These are phyloP conservation scores for Elaeis oleifera DNA, from an alignment of 202 grass and related monocot species.

Conservation along the genomic window DNA sequence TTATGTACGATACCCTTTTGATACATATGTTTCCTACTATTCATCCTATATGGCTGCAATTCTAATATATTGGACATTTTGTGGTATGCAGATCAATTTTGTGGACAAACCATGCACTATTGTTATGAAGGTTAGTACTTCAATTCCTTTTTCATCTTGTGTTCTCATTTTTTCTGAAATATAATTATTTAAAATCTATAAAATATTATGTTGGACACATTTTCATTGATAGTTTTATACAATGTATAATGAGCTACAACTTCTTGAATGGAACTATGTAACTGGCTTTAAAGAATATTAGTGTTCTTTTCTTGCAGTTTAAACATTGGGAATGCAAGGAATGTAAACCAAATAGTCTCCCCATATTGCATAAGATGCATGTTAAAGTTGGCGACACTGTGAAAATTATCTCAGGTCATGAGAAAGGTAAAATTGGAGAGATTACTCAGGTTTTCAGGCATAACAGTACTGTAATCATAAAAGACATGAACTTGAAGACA, in stretches of 20 bases:
- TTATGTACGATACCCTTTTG: too few species aligned
- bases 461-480: slow-evolving; percentile 84
- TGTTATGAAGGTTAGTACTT: slow-evolving; percentile 42
- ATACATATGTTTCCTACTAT: neutral
- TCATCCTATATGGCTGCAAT: slow-evolving; percentile 2
- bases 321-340: slow-evolving; percentile 87
- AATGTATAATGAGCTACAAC: too few species aligned
- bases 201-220: neutral
- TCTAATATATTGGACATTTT: slow-evolving; percentile 19
- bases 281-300: neutral
- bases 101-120: slow-evolving; percentile 44
- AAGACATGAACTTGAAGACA: slow-evolving; percentile 91
- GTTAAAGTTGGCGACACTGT: slow-evolving; percentile 84
- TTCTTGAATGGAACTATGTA: slow-evolving; percentile 9
- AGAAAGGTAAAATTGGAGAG: slow-evolving; percentile 92
- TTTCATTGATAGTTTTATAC: neutral
- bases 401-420: slow-evolving; percentile 74
- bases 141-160: neutral
- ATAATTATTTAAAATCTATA: neutral
- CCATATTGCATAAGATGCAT: slow-evolving; percentile 88
- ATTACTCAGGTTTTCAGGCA: slow-evolving; percentile 59
- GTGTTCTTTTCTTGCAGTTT: slow-evolving; percentile 41
- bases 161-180: neutral
- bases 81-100: slow-evolving; percentile 35
- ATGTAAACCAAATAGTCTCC: slow-evolving; percentile 89